These are phyloP conservation scores for Goffeauzyma gilvescens DNA, from an alignment of 768 basidiomycete species.

Conservation along the genomic window DNA sequence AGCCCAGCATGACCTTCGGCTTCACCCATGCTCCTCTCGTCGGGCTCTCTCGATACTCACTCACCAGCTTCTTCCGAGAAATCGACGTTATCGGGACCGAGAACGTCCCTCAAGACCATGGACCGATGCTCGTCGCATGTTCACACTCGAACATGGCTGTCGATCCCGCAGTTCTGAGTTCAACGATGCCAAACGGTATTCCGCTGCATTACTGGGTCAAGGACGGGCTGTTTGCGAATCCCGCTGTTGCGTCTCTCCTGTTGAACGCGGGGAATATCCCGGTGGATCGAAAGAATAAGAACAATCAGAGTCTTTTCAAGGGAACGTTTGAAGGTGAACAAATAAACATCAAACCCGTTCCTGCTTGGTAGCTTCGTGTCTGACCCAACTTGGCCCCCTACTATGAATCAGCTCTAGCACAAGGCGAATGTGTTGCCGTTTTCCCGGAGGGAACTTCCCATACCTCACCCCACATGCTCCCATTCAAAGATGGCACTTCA, in stretches of 20 bases:
- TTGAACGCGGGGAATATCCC: conserved; percentile 90
- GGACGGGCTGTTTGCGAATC: conserved; percentile 69
- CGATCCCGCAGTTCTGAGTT: conserved; percentile 44
- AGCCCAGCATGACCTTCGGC: conserved; percentile 32
- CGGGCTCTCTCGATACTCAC: conserved; percentile 49
- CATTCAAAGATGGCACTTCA: conserved; percentile 67
- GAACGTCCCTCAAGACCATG: conserved; percentile 65
- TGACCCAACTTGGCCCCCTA: background rate
- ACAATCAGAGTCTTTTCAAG: conserved; percentile 68
- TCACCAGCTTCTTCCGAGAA: conserved; percentile 73
- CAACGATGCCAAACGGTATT: conserved; percentile 59
- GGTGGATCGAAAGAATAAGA: conserved; percentile 83
- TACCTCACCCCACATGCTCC: conserved; percentile 81
- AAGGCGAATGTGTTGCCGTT: conserved; percentile 68
- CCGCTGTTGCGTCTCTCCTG: conserved; percentile 51
- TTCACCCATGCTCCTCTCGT: conserved; percentile 52
- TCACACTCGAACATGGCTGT: conserved; percentile 94
- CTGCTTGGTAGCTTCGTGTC: no score
- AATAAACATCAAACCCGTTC: background rate
- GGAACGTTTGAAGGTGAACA: conserved; percentile 53
- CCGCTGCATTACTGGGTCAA: conserved; percentile 65
- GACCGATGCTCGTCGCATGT: conserved; percentile 81
- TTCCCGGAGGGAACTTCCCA: conserved; percentile 45
- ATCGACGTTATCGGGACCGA: conserved; percentile 70
- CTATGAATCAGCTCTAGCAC: conserved; percentile 42